Evolutionary conservation across 106 monocot genomes (phyloP).

Genomic region (Cymbidium sinense): DNA sequence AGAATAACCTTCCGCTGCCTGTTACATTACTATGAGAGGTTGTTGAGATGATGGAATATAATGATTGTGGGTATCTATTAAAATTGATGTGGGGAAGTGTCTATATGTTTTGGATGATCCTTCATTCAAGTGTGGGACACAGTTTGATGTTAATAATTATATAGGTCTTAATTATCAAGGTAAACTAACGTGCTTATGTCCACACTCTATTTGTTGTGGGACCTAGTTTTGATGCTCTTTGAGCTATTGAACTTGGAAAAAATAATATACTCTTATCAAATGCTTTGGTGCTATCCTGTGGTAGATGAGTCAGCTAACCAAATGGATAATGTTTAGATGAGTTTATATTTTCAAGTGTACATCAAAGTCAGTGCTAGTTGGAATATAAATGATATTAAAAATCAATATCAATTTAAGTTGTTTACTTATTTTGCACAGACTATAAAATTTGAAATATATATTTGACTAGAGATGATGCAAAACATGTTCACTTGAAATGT

Average conservation of each 20-base stretch:
- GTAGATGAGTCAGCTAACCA: not conserved
- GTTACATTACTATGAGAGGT: not conserved
- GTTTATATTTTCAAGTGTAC: not conserved
- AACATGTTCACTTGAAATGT: not conserved
- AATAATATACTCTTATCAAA: not conserved
- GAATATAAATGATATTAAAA: not conserved
- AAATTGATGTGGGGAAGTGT: not conserved
- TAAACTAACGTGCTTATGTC: not conserved
- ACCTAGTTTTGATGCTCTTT: too few relatives aligned
- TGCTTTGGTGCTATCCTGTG: not conserved
- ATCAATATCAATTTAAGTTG: not conserved
- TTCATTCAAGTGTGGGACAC: not conserved
- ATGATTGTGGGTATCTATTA: not conserved
- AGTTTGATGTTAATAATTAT: not conserved
- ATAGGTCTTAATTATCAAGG: not conserved
- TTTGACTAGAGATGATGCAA: not conserved
- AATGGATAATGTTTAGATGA: not conserved
- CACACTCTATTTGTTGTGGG: not conserved
- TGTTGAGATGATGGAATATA: not conserved
- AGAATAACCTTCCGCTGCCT: not conserved
- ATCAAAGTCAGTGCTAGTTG: not conserved
- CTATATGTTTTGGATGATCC: not conserved
- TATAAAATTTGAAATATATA: not conserved
- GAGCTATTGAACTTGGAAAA: too few relatives aligned
- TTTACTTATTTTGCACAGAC: too few relatives aligned